Evolutionary conservation across 805 yeast species (phyloP), one percentile per base, ranked within the genome.

Genomic region (Candida nemodendra): DNA sequence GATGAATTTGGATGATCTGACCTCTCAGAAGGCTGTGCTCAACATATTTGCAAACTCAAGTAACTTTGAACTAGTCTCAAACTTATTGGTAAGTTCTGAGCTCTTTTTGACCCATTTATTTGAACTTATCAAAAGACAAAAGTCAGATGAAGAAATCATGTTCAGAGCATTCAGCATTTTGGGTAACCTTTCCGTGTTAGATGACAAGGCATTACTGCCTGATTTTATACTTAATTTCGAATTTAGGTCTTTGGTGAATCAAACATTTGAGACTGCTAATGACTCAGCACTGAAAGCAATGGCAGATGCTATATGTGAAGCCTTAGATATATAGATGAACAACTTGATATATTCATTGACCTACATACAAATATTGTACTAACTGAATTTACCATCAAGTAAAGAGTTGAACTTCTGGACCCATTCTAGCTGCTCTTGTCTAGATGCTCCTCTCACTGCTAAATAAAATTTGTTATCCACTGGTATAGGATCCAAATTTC

Each of bases 401-500:
- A 34, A 31, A 14, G 38, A 32, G 14, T 36, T 32, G 36, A 48
- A 48, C 28, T 35, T 32, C 24, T 38, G 27, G n/a, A 45, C 40
- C 42, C 46, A 48, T 27, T 36, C 18, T 31, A 30, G 22, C 24
- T 48, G 53, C 7, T 48, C 47, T 17, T 32, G 35, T 4, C 44
- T 39, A 1, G 54, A 42, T 1, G 47, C 48, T 1, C 53, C 53
- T 34, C 53, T 32, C 22, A 48, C 47, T 16, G 36, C 42, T 24
- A 48, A 31, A 32, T 36, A 48, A 5, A 38, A 28, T 12, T 25
- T 40, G 29, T 42, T 37, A 18, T 45, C 81, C 14, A 79, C 60
- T 4, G 71, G 65, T 14, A 74, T 69, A n/a, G 33, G 29, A 6
- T 66, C 59, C 74, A 76, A 71, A 17, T 59, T 61, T 22, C 69